Evolutionary conservation across 768 basidiomycete species (phyloP).

Genomic region (Rhizopogon rudus): DNA sequence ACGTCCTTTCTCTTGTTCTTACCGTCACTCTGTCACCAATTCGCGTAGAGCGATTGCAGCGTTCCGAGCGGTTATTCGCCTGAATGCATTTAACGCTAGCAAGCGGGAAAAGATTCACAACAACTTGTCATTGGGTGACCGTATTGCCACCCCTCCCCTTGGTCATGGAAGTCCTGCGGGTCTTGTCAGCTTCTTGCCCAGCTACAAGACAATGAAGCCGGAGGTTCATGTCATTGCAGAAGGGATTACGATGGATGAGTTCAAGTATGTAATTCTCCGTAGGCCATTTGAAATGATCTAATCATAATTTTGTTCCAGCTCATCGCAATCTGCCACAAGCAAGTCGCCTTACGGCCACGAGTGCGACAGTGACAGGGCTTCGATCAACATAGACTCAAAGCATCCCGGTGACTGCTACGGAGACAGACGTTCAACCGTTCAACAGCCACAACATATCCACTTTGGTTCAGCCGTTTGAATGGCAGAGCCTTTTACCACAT

Average conservation of each 20-base stretch:
- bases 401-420: not conserved
- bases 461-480: not conserved
- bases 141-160: not conserved
- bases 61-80: constrained; percentile 62
- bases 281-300: not conserved
- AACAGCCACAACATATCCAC: not conserved
- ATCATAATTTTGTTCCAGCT: not conserved
- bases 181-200: constrained; percentile 8
- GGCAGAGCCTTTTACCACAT: too few species aligned
- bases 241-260: constrained; percentile 56
- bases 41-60: constrained; percentile 46
- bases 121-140: not conserved
- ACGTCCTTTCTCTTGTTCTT: constrained; percentile 10
- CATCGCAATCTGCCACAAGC: not conserved
- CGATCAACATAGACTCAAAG: not conserved
- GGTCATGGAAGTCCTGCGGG: not conserved
- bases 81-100: constrained; percentile 47
- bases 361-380: not conserved
- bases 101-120: not conserved
- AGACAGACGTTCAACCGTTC: not conserved
- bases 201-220: not conserved
- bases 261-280: constrained; percentile 23
- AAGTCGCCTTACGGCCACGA: not conserved
- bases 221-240: constrained; percentile 55
- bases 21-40: constrained; percentile 2